phyloP scores from a whole-genome alignment of 2,329 filamentous ascomycete species.

The Neonectria punicea region DNA sequence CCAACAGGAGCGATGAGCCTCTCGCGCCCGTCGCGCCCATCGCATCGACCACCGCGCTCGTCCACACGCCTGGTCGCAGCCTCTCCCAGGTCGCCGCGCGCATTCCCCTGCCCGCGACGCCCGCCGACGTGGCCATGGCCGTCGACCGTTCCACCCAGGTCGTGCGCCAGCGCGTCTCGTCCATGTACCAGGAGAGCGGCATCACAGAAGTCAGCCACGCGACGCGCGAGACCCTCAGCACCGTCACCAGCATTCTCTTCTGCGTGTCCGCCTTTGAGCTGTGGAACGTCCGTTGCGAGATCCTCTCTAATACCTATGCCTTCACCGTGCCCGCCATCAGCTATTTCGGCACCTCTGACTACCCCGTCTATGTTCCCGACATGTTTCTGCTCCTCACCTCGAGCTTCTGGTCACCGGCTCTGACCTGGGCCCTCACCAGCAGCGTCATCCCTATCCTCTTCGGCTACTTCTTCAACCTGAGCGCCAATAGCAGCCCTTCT shows the following conservation, averaged over 20 bases:
- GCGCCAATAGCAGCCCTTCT: slow-evolving; percentile 58
- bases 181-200: slow-evolving; percentile 72
- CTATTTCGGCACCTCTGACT: slow-evolving; percentile 65
- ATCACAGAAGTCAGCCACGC: slow-evolving; percentile 73
- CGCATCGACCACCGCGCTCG: slow-evolving; percentile 56
- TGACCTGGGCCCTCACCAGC: slow-evolving; percentile 80
- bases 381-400: slow-evolving; percentile 80
- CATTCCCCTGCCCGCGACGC: slow-evolving; percentile 82
- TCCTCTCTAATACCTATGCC: slow-evolving; percentile 77
- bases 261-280: slow-evolving; percentile 76
- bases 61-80: slow-evolving; percentile 62
- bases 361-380: slow-evolving; percentile 78
- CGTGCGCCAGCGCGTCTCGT: slow-evolving; percentile 72
- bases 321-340: slow-evolving; percentile 75
- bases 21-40: slow-evolving; percentile 29
- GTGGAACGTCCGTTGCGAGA: slow-evolving; percentile 73
- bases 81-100: slow-evolving; percentile 65
- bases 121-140: slow-evolving; percentile 78
- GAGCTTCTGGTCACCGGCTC: slow-evolving; percentile 85
- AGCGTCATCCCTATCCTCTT: slow-evolving; percentile 74
- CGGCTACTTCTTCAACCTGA: slow-evolving; percentile 93
- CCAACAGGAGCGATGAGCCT: slow-evolving; percentile 45
- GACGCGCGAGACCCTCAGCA: slow-evolving; percentile 77
- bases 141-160: slow-evolving; percentile 77
- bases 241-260: slow-evolving; percentile 76